Percentiles rank a stretch among this genome's conserved stretches.
These are phyloP conservation scores for Rhodotorula mucilaginosa DNA, from an alignment of 1,284 basidiomycete species.

Conservation along the genomic window DNA sequence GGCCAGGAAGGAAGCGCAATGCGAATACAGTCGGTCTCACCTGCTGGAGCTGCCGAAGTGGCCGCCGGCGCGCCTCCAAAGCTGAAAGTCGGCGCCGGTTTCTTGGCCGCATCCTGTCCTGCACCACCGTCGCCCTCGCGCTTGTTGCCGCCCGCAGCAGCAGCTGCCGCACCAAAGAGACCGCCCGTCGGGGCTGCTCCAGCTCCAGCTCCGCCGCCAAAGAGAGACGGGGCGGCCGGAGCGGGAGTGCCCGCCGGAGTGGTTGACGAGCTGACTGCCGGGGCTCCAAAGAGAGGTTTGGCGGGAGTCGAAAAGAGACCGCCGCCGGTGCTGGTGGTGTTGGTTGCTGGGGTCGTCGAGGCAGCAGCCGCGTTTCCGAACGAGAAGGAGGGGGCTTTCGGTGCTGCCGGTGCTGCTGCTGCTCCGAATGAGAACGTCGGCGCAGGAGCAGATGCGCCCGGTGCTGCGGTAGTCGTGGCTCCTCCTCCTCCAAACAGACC, in stretches of 20 bases:
- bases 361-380: constrained; percentile 28
- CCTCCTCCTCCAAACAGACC: constrained; percentile 26
- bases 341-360: constrained; percentile 4
- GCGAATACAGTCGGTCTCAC: background rate
- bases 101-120: constrained; percentile 20
- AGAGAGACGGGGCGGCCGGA: constrained; percentile 21
- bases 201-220: constrained; percentile 12
- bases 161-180: constrained; percentile 19
- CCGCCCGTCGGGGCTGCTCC: constrained; percentile 3
- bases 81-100: constrained; percentile 29
- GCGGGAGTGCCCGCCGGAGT: constrained; percentile 30
- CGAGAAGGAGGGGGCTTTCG: constrained; percentile 37
- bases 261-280: constrained; percentile 11
- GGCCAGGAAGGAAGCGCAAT: background rate
- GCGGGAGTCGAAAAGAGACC: constrained; percentile 34
- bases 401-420: constrained; percentile 18
- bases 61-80: constrained; percentile 18
- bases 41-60: constrained; percentile 35
- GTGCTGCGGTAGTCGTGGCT: background rate
- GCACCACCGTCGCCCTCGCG: constrained; percentile 18
- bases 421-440: constrained; percentile 47
- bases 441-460: constrained; percentile 37
- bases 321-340: constrained; percentile 38
- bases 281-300: constrained; percentile 15
- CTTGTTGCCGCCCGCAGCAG: constrained; percentile 6